Evolutionary conservation across 2,329 filamentous ascomycete species (phyloP).

Genomic region (Pseudogymnoascus sp.): DNA sequence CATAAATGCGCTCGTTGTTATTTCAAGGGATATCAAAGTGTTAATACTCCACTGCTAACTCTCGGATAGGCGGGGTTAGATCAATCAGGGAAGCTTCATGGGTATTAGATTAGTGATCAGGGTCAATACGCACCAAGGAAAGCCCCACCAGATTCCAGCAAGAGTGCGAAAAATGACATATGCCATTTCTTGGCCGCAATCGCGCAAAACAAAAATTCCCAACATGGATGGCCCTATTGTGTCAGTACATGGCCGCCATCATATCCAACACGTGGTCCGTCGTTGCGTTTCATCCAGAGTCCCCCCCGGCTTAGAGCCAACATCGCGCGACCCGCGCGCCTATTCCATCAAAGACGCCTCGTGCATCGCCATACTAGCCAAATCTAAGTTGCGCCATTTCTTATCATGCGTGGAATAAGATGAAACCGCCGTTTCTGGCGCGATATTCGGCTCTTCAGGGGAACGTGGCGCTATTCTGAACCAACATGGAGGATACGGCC

Average conservation of each 20-base stretch:
- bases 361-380: not conserved
- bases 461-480: not conserved
- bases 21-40: not conserved
- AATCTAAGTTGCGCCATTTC: not conserved
- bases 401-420: not conserved
- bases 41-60: not conserved
- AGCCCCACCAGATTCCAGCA: not conserved
- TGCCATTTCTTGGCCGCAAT: not conserved
- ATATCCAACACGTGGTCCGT: not conserved
- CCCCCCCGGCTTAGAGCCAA: not conserved
- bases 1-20: not conserved
- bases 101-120: not conserved
- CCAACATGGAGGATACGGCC: not conserved
- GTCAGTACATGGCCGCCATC: not conserved
- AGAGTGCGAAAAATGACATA: not conserved
- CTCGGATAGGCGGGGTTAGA: not conserved
- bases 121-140: not conserved
- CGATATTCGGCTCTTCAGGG: not conserved
- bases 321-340: not conserved
- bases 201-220: not conserved
- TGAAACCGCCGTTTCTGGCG: not conserved
- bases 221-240: not conserved
- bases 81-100: not conserved
- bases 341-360: not conserved
- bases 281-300: not conserved